These are phyloP conservation scores for Galerina marginata DNA, from an alignment of 768 basidiomycete species.

Conservation along the genomic window DNA sequence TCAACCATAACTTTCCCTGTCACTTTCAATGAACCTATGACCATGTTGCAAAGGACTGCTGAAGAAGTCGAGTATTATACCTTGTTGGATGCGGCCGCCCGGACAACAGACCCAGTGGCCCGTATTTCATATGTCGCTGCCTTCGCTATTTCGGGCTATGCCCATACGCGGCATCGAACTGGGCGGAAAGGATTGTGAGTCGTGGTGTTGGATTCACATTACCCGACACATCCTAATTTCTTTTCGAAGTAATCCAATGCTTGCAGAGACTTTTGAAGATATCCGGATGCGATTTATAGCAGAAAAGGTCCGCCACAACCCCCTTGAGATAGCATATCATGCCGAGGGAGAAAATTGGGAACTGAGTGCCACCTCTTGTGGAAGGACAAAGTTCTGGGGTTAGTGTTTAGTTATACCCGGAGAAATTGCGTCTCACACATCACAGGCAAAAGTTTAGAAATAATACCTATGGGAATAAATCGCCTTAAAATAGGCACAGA, in stretches of 20 bases:
- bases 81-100: slow-evolving; percentile 70
- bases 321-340: slow-evolving; percentile 84
- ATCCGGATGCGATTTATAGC: slow-evolving; percentile 80
- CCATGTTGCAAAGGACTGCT: slow-evolving; percentile 79
- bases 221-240: not conserved
- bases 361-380: slow-evolving; percentile 75
- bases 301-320: slow-evolving; percentile 88
- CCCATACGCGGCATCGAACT: slow-evolving; percentile 78
- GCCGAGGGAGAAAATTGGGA: slow-evolving; percentile 83
- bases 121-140: slow-evolving; percentile 81
- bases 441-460: slow-evolving; percentile 86
- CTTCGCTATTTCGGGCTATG: slow-evolving; percentile 85
- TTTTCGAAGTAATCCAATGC: slow-evolving; percentile 75
- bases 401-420: slow-evolving; percentile 31
- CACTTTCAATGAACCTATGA: slow-evolving; percentile 88
- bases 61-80: slow-evolving; percentile 84
- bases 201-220: slow-evolving; percentile 2
- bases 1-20: slow-evolving; percentile 87
- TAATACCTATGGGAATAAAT: slow-evolving; percentile 79
- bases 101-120: slow-evolving; percentile 60
- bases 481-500: slow-evolving; percentile 71
- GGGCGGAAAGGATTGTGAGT: slow-evolving; percentile 90
- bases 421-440: slow-evolving; percentile 18
- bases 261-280: slow-evolving; percentile 89
- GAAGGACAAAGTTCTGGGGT: slow-evolving; percentile 93